Evolutionary conservation across 495 filamentous ascomycete species (phyloP), one percentile per base, ranked within the genome.

Genomic region (Penicillium arizonense): DNA sequence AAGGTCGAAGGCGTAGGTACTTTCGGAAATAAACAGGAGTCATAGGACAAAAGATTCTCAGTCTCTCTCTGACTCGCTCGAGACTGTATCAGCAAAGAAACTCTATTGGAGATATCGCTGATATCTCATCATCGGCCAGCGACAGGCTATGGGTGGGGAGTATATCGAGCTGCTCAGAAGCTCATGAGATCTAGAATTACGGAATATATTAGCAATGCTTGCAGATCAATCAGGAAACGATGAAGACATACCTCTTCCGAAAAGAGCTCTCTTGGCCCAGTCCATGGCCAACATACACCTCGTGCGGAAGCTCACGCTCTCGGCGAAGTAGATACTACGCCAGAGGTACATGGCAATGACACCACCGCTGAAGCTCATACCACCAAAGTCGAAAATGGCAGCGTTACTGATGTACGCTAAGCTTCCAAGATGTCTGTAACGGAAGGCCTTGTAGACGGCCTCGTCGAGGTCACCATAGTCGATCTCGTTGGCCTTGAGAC

Each of bases 341-440:
- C 95, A 99, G 47, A 96, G 82, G 71, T 99, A 99, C 60, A 97
- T 91, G 10, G 90, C 94, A 77, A 96, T 76, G 50, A 99, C 66
- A 2, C 95, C 95, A 23, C 95, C 95, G 1, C 80, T 82, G 52
- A 96, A 79, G 50, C 78, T 88, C 77, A 89, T 77, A 0, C 92
- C 95, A 40, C 79, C 79, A 30, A 89, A 78, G 62, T 99, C 95
- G 61, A 99, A 97, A 37, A 99, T 86, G 3, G 95, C 95, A 20
- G 89, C 87, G 65, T 99, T 99, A 16, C 95, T 95, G 40, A 99
- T 87, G 59, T 99, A 99, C 30, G 95, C 95, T 64, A 99, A 68
- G 56, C 86, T 94, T 23, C 95, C 95, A 16, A 97, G 73, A 59
- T 99, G 92, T 59, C 81, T 85, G 61, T 99, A 99, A 70, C 92